Evolutionary conservation across 495 filamentous ascomycete species (phyloP).

Genomic region (Neohortaea acidophila): DNA sequence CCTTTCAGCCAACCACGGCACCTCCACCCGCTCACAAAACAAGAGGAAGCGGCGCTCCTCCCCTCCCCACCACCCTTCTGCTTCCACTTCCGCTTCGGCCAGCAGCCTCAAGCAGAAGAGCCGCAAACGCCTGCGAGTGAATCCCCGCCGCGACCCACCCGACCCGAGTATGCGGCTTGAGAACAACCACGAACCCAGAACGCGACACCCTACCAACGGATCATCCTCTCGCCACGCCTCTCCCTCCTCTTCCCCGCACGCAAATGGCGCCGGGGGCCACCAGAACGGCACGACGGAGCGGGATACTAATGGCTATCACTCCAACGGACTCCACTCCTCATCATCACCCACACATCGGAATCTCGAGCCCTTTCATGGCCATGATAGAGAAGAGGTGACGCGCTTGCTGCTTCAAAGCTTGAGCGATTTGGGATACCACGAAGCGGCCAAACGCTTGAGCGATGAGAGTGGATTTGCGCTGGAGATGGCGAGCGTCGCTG

Average conservation of each 20-base stretch:
- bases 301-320: slow-evolving; percentile 35
- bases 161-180: slow-evolving; percentile 46
- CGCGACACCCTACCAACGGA: slow-evolving; percentile 31
- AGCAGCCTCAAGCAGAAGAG: slow-evolving; percentile 29
- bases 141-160: not conserved
- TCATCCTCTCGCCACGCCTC: slow-evolving; percentile 19
- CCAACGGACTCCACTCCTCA: slow-evolving; percentile 20
- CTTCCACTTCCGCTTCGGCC: too few relatives aligned
- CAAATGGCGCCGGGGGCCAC: slow-evolving; percentile 18
- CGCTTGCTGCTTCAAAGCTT: slow-evolving; percentile 85
- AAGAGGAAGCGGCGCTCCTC: too few relatives aligned
- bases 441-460: slow-evolving; percentile 55
- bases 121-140: slow-evolving; percentile 42
- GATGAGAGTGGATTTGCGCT: slow-evolving; percentile 78
- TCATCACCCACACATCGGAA: slow-evolving; percentile 25
- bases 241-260: slow-evolving; percentile 4
- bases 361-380: slow-evolving; percentile 48
- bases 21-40: too few relatives aligned
- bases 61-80: too few relatives aligned
- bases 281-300: slow-evolving; percentile 28
- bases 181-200: slow-evolving; percentile 33
- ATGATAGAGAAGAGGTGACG: slow-evolving; percentile 87
- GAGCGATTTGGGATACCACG: slow-evolving; percentile 69
- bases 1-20: too few relatives aligned
- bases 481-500: slow-evolving; percentile 69